Percentiles rank a stretch among this genome's conserved stretches.
Evolutionary conservation across 768 basidiomycete genomes (phyloP).

Genomic region (Lactarius pseudohatsudake): DNA sequence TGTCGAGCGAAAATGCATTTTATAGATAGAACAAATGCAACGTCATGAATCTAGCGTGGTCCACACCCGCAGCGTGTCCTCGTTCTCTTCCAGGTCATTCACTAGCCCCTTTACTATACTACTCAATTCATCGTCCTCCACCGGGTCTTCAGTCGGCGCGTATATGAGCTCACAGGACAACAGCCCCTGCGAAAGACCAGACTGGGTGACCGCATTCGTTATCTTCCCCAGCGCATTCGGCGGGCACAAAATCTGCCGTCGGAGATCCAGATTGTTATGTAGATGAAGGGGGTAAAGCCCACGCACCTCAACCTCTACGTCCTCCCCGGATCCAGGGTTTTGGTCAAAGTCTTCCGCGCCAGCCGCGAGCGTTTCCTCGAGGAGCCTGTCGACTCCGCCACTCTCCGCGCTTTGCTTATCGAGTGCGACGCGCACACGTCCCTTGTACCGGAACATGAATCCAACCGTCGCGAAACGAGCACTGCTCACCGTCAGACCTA

Average conservation of each 20-base stretch:
- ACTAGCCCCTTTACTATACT: slow-evolving; percentile 20
- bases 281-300: not conserved
- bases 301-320: slow-evolving; percentile 25
- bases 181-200: slow-evolving; percentile 22
- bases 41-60: slow-evolving; percentile 25
- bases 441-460: slow-evolving; percentile 28
- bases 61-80: slow-evolving; percentile 29
- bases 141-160: slow-evolving; percentile 31
- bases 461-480: slow-evolving; percentile 28
- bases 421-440: slow-evolving; percentile 25
- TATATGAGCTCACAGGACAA: slow-evolving; percentile 27
- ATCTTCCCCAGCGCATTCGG: slow-evolving; percentile 24
- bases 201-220: slow-evolving; percentile 16
- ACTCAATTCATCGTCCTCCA: slow-evolving; percentile 23
- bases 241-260: slow-evolving; percentile 24
- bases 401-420: slow-evolving; percentile 4
- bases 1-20: not conserved
- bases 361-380: slow-evolving; percentile 22
- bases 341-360: slow-evolving; percentile 30
- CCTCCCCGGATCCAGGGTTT: slow-evolving; percentile 2
- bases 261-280: not conserved
- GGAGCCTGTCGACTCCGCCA: slow-evolving; percentile 19
- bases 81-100: slow-evolving; percentile 26
- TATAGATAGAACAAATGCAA: slow-evolving; percentile 1
- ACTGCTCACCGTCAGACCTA: slow-evolving; percentile 1